Evolutionary conservation across 2,329 filamentous ascomycete genomes (phyloP).

Genomic region (Cladosporium sphaerospermum): DNA sequence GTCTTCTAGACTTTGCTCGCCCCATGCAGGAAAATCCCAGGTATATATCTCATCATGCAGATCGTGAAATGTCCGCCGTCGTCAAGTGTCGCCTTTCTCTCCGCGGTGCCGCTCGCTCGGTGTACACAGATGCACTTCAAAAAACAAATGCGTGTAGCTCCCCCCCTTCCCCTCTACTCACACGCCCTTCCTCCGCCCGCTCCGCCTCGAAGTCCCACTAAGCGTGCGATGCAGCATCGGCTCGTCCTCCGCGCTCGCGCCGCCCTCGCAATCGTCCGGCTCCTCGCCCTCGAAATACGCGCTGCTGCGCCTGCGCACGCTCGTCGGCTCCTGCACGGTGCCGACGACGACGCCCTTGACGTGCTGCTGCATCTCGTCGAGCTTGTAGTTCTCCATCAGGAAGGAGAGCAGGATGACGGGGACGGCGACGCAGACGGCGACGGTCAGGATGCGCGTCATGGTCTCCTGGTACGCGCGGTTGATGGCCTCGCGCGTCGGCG

Average conservation of each 20-base stretch:
- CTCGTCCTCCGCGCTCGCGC: background rate
- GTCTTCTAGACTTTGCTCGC: too few relatives aligned
- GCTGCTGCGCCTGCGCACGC: background rate
- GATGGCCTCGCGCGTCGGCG: constrained; percentile 53
- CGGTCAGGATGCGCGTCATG: constrained; percentile 52
- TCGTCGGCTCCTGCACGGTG: constrained; percentile 12
- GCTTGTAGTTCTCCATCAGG: constrained; percentile 52
- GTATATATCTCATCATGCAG: too few relatives aligned
- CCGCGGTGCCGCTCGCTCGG: too few relatives aligned
- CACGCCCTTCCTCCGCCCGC: background rate
- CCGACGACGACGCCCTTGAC: constrained; percentile 39
- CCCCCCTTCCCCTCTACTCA: background rate
- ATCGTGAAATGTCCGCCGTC: too few relatives aligned
- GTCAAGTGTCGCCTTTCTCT: too few relatives aligned
- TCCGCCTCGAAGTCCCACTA: background rate
- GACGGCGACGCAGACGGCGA: constrained; percentile 49
- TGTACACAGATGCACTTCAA: background rate
- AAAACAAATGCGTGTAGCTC: background rate
- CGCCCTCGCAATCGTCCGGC: background rate
- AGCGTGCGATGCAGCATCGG: constrained; percentile 1
- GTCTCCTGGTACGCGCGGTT: constrained; percentile 60
- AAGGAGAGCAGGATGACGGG: constrained; percentile 53
- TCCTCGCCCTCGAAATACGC: constrained; percentile 1
- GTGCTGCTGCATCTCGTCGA: constrained; percentile 46
- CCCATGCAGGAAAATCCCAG: too few relatives aligned